Percentiles rank a stretch among this genome's conserved stretches.
These are phyloP conservation scores for Hysterium pulicare DNA, from an alignment of 2,329 filamentous ascomycete genomes.

Conservation along the genomic window DNA sequence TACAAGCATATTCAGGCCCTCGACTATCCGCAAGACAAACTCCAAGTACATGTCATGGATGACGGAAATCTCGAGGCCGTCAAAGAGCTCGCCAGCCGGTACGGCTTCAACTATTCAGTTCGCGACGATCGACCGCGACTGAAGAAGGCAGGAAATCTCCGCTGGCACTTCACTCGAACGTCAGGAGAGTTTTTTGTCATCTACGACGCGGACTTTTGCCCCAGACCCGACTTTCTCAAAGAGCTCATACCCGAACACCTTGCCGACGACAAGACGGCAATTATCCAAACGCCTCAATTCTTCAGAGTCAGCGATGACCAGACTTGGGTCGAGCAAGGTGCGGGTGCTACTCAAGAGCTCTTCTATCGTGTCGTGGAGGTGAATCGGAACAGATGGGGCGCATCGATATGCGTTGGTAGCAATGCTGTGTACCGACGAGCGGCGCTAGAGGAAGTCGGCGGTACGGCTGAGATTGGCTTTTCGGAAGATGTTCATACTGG, in stretches of 20 bases:
- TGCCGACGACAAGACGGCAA: constrained; percentile 38
- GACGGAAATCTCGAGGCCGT: constrained; percentile 36
- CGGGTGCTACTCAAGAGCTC: constrained; percentile 42
- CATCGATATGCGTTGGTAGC: constrained; percentile 43
- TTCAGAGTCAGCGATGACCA: constrained; percentile 40
- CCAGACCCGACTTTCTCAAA: constrained; percentile 39
- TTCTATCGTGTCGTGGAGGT: constrained; percentile 45
- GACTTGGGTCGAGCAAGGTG: constrained; percentile 46
- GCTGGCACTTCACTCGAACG: constrained; percentile 41
- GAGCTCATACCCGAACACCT: constrained; percentile 42
- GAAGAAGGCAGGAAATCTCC: constrained; percentile 44
- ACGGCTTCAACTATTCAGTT: constrained; percentile 41
- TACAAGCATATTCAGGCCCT: constrained; percentile 34
- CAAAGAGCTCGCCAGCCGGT: constrained; percentile 26
- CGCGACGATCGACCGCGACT: constrained; percentile 41
- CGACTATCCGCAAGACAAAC: constrained; percentile 36
- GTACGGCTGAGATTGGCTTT: constrained; percentile 43
- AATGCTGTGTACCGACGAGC: constrained; percentile 42
- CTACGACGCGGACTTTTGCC: constrained; percentile 45
- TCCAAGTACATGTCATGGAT: constrained; percentile 42
- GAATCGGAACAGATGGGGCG: constrained; percentile 41
- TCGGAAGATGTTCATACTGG: constrained; percentile 47
- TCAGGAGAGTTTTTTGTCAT: constrained; percentile 42
- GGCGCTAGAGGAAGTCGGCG: constrained; percentile 40
- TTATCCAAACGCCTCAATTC: constrained; percentile 44